Evolutionary conservation across 2,329 filamentous ascomycete genomes (phyloP), one percentile per base, ranked within the genome.

Genomic region (Hymenoscyphus repandus): DNA sequence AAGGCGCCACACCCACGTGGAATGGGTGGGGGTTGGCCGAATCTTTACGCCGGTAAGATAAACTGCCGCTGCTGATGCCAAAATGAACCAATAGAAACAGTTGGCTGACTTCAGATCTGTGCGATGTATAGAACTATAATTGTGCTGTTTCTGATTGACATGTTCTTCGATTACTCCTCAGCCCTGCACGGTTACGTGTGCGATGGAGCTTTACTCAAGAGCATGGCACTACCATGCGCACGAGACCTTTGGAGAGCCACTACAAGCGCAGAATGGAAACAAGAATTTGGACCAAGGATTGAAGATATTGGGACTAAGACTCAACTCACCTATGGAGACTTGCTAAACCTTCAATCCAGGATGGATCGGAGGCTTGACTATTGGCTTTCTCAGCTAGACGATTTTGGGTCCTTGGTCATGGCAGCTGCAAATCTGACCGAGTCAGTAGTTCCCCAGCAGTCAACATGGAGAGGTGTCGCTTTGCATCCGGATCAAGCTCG

Each of bases 21-120:
- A 49, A 52, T 2, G 22, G 22, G 7, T 27, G 22, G 22, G 22
- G 22, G 7, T 20, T 56, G 13, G 49, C 47, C 6, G 55, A 58
- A 27, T 59, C 57, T 27, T 22, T 53, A 10, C 39, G 41, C 11
- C 53, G 57, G 57, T 59, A 47, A 52, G 55, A 15, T 18, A 42
- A 30, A 30, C 18, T 10, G 18, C 30, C 40, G 36, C n/a, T 18
- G 15, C 10, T 13, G 13, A 27, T 15, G 6, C 44, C 9, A 13
- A 20, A 12, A n/a, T 22, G 4, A 6, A 15, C 7, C 11, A 41
- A 30, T 15, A 13, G 22, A 27, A 27, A 36, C 17, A 12, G 0
- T 20, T 11, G 13, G 3, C 32, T 45, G 18, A 49, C 12, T 17
- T n/a, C 2, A 34, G 17, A 27, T 5, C 30, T 6, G 30, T n/a